Evolutionary conservation across 768 basidiomycete species (phyloP), one percentile per base, ranked within the genome.

Genomic region (Trametes meyenii): DNA sequence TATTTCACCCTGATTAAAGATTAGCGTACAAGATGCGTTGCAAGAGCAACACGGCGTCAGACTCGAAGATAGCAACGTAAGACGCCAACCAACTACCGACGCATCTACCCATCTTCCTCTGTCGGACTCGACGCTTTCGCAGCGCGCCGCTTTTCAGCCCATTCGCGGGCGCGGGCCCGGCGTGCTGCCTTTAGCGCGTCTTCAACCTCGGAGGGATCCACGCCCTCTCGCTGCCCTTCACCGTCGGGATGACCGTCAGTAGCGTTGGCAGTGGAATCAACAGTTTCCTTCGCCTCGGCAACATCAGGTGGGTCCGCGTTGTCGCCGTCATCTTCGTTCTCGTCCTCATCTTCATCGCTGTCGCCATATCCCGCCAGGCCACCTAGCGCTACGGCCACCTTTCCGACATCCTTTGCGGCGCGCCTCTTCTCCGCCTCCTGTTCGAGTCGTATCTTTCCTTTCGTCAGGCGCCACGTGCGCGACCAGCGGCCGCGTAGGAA

Each of bases 401-500:
- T 33, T 29, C 36, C 45, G 43, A 63, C 61, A 36, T n/a, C 55
- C 17, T 66, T 50, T 67, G 76, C 62, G 65, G 74, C 61, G 55
- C 21, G 26, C 8, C 39, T 64, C 51, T 67, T 59, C 50, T 54
- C 62, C 51, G 68, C 53, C 21, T 66, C 64, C 23, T 54, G 42
- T 64, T 71, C 70, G 21, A 67, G 56, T 17, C 76, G 78, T 5
- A 74, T 78, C 51, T 78, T 81, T 23, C 73, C 80, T 67, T 88
- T 88, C 24, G 81, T 73, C 1, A 74, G 67, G 33, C 74, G 74
- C 94, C 94, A 96, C 4, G 81, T 77, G 2, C 74, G 74, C 56
- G 79, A 78, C 87, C 90, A 94, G 23, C 90, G 77, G 2, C 94
- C 94, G 36, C 86, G 81, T 46, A 96, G 73, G 72, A 96, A 96